These are phyloP conservation scores for Clonostachys rhizophaga DNA, from an alignment of 2,329 filamentous ascomycete genomes.

Conservation along the genomic window DNA sequence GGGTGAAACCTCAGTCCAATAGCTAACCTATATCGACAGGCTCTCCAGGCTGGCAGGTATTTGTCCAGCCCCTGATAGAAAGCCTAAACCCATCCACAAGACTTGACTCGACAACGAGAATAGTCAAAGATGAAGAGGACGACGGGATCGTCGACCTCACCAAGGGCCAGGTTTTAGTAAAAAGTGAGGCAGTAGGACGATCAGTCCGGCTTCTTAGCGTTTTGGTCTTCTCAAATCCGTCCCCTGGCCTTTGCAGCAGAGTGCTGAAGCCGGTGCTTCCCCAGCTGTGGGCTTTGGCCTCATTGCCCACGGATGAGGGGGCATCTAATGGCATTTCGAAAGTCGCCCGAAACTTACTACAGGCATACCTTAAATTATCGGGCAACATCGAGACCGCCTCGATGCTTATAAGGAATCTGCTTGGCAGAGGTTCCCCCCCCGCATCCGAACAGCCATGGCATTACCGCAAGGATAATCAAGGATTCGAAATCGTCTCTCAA, in stretches of 20 bases:
- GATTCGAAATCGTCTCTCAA: slow-evolving; percentile 44
- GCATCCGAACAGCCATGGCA: slow-evolving; percentile 38
- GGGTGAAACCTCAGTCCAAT: background rate
- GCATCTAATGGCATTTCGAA: slow-evolving; percentile 31
- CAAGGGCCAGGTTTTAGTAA: slow-evolving; percentile 37
- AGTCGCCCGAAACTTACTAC: slow-evolving; percentile 45
- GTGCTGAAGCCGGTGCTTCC: slow-evolving; percentile 54
- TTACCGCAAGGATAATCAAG: slow-evolving; percentile 38
- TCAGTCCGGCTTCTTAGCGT: slow-evolving; percentile 51
- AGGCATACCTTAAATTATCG: slow-evolving; percentile 53
- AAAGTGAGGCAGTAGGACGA: slow-evolving; percentile 35
- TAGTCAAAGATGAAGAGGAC: slow-evolving; percentile 11
- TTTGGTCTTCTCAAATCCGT: slow-evolving; percentile 59
- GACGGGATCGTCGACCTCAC: slow-evolving; percentile 41
- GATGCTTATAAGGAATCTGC: slow-evolving; percentile 46
- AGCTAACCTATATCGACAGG: slow-evolving; percentile 23
- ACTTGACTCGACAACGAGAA: slow-evolving; percentile 3
- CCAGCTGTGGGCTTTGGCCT: slow-evolving; percentile 59
- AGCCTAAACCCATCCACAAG: slow-evolving; percentile 39
- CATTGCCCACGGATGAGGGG: slow-evolving; percentile 34
- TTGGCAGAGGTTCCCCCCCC: slow-evolving; percentile 43
- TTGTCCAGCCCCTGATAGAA: slow-evolving; percentile 53
- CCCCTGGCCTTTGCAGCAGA: slow-evolving; percentile 59
- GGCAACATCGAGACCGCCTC: slow-evolving; percentile 44
- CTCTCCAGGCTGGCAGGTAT: slow-evolving; percentile 55